Percentiles rank a stretch among this genome's conserved stretches.
phyloP scores from a whole-genome alignment of 2,329 filamentous ascomycete genomes.

The Lachnellula cervina region DNA sequence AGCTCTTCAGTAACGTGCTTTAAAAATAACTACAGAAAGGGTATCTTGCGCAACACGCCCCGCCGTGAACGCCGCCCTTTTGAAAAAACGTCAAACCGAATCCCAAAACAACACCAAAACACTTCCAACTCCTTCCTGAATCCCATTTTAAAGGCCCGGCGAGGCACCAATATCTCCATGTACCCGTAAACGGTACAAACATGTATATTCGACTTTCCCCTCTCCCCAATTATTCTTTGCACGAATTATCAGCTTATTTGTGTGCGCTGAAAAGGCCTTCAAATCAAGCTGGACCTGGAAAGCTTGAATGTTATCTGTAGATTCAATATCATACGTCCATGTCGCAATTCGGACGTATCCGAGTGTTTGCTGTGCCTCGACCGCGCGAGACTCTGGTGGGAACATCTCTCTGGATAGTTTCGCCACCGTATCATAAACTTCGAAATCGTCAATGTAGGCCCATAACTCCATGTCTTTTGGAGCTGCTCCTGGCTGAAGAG shows the following conservation, averaged over 20 bases:
- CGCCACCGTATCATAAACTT: conserved; percentile 32
- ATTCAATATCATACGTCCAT: conserved; percentile 48
- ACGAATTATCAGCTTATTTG: conserved; percentile 50
- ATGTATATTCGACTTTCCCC: conserved; percentile 48
- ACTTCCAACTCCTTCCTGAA: too few species aligned
- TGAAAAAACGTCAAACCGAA: too few species aligned
- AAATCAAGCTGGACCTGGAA: conserved; percentile 50
- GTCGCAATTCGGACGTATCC: conserved; percentile 53
- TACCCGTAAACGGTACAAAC: conserved; percentile 59
- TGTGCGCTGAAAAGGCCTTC: conserved; percentile 40
- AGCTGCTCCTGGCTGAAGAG: conserved; percentile 55
- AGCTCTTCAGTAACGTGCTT: too few species aligned
- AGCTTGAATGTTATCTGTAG: conserved; percentile 41
- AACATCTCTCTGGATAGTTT: conserved; percentile 33
- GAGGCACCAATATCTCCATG: conserved; percentile 38
- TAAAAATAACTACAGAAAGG: too few species aligned
- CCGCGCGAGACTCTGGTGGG: conserved; percentile 32
- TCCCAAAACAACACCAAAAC: too few species aligned
- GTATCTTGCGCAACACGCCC: too few species aligned
- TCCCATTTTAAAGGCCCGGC: too few species aligned
- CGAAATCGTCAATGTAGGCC: conserved; percentile 48
- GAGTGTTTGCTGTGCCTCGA: conserved; percentile 17
- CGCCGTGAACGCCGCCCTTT: too few species aligned
- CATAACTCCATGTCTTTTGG: conserved; percentile 69
- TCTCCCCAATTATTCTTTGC: conserved; percentile 55